These are phyloP conservation scores for Calonectria pteridis DNA, from an alignment of 2,329 filamentous ascomycete genomes.

Conservation along the genomic window DNA sequence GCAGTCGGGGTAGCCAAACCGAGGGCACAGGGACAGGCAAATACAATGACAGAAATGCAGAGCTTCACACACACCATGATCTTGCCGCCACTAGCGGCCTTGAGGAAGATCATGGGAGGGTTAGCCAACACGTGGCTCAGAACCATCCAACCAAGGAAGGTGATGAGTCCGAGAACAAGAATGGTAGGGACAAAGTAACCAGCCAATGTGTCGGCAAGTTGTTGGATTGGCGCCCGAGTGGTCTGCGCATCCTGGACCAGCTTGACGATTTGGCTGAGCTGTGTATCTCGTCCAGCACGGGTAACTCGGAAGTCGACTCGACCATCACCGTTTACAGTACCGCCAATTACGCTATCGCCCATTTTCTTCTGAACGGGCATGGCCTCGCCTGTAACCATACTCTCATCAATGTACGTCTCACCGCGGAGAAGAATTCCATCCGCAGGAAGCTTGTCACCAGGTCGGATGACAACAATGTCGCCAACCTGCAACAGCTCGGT, in stretches of 20 bases:
- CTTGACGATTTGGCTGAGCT: constrained; percentile 97
- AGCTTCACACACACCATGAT: constrained; percentile 97
- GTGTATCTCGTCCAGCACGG: constrained; percentile 92
- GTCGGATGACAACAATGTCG: constrained; percentile 91
- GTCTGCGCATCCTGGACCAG: constrained; percentile 99
- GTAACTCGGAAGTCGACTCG: constrained; percentile 93
- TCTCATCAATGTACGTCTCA: constrained; percentile 95
- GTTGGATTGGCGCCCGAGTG: constrained; percentile 92
- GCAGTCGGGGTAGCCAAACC: constrained; percentile 95
- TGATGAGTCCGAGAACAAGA: constrained; percentile 83
- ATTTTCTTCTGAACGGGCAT: constrained; percentile 94
- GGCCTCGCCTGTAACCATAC: constrained; percentile 98
- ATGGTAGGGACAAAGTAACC: constrained; percentile 96
- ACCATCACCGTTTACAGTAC: constrained; percentile 94
- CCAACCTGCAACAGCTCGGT: constrained; percentile 95
- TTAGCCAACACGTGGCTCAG: constrained; percentile 86
- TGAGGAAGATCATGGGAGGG: constrained; percentile 89
- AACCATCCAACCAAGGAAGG: constrained; percentile 94
- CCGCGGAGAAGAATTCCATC: constrained; percentile 90
- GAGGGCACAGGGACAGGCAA: constrained; percentile 97
- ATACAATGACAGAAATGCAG: constrained; percentile 98
- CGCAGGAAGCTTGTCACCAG: constrained; percentile 96
- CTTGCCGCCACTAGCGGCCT: constrained; percentile 85
- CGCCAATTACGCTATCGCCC: constrained; percentile 85
- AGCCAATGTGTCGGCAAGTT: constrained; percentile 89